Evolutionary conservation across 129 eudicot genomes (phyloP), one percentile per base, ranked within the genome.

Genomic region (Calendula officinalis): DNA sequence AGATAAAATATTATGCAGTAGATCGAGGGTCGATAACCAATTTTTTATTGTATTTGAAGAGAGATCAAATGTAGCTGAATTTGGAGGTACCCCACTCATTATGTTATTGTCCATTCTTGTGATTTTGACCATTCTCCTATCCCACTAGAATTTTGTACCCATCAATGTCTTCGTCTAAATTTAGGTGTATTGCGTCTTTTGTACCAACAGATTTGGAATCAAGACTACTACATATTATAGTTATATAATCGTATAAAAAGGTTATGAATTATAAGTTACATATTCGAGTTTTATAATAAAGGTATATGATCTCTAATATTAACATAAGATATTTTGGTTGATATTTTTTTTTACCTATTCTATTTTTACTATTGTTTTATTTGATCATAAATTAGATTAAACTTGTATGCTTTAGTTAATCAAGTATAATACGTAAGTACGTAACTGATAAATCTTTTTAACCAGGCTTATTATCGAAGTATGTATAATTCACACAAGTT

Each of bases 121-220:
- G 76, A 71, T 51, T 61, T 61, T 51, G 76, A 71, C 76, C 69
- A 15, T 44, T 41, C 69, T 71, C 76, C 76, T 50, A 61, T 71
- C 69, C 76, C 76, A 71, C 62, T 71, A 32, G 13, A 71, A 40
- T 40, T 3, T 49, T 38, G n/a, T 70, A 51, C 34, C 66, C 55
- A 60, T 61, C 68, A 61, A 41, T 61, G 10, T 61, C 59, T 71
- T 61, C 27, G 62, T 50, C 62, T 51, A 10, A 41, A 32, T 52
- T 71, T 71, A 27, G 68, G 68, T 50, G 51, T 39, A 4, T 49
- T 70, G 4, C 60, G 42, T 38, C 36, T 39, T 69, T 58, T 69
- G 50, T 35, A 35, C 74, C 39, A 58, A 35, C 74, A 46, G 10
- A 36, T 47, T 69, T 57, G 27, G 8, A n/a, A 68, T 68, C 56